phyloP scores from a whole-genome alignment of 2,329 filamentous ascomycete species.

The Diaporthe vaccinii region DNA sequence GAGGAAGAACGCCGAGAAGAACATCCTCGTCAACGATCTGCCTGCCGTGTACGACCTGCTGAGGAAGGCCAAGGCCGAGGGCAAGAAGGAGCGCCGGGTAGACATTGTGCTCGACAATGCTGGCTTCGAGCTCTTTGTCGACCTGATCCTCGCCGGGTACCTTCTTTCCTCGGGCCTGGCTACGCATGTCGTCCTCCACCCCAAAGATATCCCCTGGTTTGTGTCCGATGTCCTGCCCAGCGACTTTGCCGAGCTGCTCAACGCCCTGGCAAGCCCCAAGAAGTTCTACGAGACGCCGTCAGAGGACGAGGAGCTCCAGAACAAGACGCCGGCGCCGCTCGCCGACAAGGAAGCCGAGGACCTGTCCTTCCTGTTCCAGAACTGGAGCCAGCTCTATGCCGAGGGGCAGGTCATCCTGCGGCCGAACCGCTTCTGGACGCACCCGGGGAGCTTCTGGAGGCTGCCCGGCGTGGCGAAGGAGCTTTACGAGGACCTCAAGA shows the following conservation, averaged over 20 bases:
- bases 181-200: conserved; percentile 88
- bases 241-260: conserved; percentile 88
- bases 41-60: conserved; percentile 51
- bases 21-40: conserved; percentile 92
- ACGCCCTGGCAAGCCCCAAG: conserved; percentile 82
- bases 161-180: conserved; percentile 87
- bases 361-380: conserved; percentile 82
- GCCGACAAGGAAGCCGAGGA: conserved; percentile 76
- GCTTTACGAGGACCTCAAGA: conserved; percentile 82
- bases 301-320: conserved; percentile 73
- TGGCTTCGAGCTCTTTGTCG: conserved; percentile 96
- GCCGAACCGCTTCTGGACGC: conserved; percentile 93
- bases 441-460: conserved; percentile 89
- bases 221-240: conserved; percentile 92
- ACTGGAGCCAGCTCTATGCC: conserved; percentile 84
- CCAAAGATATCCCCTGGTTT: conserved; percentile 98
- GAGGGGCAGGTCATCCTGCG: conserved; percentile 88
- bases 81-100: conserved; percentile 76
- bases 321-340: conserved; percentile 72
- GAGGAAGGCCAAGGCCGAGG: conserved; percentile 44
- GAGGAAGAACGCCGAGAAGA: conserved; percentile 87
- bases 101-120: conserved; percentile 98
- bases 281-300: conserved; percentile 82
- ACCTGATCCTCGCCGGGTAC: conserved; percentile 92
- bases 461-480: conserved; percentile 77